Percentiles rank a stretch among this genome's conserved stretches.
Conservation (phyloP, 148 eudicot species). For the Gaultheria prostrata region DNA sequence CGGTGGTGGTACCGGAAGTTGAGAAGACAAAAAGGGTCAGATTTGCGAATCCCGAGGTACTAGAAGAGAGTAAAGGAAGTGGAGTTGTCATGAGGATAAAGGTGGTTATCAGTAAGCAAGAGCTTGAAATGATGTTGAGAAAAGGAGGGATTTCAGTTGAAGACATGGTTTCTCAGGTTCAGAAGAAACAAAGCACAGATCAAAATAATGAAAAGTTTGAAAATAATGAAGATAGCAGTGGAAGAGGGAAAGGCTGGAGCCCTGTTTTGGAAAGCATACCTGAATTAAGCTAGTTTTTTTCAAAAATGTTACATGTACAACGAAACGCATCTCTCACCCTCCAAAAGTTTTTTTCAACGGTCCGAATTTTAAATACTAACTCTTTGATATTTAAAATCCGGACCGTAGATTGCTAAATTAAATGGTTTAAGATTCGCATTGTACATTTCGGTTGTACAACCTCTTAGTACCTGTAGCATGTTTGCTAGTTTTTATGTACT, state of each 20-base stretch:
- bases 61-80: conserved; percentile 16
- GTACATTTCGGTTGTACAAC: too few relatives aligned
- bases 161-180: conserved; percentile 36
- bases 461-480: too few relatives aligned
- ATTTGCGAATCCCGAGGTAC: conserved; percentile 22
- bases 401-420: too few relatives aligned
- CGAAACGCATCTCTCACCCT: too few relatives aligned
- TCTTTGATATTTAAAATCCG: too few relatives aligned
- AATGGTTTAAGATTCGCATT: too few relatives aligned
- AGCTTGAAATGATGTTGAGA: conserved; percentile 52
- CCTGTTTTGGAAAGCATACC: conserved; percentile 53
- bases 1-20: not conserved
- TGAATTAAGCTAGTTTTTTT: conserved; percentile 33
- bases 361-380: too few relatives aligned
- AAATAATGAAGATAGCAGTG: not conserved
- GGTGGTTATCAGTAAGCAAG: conserved; percentile 62
- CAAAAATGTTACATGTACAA: too few relatives aligned
- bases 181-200: conserved; percentile 20
- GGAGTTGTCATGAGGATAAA: conserved; percentile 47
- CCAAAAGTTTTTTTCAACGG: too few relatives aligned
- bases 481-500: not conserved
- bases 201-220: not conserved
- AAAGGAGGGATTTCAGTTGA: conserved; percentile 42
- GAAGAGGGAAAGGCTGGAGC: conserved; percentile 30
- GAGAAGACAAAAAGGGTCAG: conserved; percentile 32